Evolutionary conservation across 225 moss, liverwort and hornwort species (phyloP).

Genomic region (Sphagnum contortum): DNA sequence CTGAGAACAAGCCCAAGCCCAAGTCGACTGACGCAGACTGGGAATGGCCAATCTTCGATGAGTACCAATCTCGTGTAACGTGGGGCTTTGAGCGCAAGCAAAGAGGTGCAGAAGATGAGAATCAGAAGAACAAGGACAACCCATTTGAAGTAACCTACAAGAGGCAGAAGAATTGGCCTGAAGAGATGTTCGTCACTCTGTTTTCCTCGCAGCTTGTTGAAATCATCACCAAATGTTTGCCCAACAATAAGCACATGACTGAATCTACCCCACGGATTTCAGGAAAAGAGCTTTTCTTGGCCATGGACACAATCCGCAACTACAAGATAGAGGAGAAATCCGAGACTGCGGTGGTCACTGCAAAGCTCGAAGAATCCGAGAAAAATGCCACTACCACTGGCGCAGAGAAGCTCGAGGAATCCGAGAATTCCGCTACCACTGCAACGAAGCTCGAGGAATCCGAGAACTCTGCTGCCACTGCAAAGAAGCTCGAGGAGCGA

Average conservation of each 20-base stretch:
- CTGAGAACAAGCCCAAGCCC: too few relatives aligned
- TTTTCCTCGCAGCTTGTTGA: conserved; percentile 15
- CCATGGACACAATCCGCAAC: conserved; percentile 7
- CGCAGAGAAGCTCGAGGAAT: too few relatives aligned
- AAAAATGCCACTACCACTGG: too few relatives aligned
- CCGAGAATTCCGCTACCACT: too few relatives aligned
- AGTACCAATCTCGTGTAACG: too few relatives aligned
- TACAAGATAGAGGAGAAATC: background rate
- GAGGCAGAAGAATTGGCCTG: conserved; percentile 20
- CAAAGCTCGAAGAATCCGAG: too few relatives aligned
- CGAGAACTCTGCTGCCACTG: background rate
- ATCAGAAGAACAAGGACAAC: conserved; percentile 1
- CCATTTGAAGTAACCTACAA: conserved; percentile 21
- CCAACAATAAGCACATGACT: conserved; percentile 16
- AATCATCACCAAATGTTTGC: conserved; percentile 14
- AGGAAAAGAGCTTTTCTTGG: conserved; percentile 19
- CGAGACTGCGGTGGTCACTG: background rate
- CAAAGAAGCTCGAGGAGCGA: background rate
- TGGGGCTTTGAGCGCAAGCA: too few relatives aligned
- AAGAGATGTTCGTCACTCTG: conserved; percentile 13
- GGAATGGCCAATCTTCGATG: too few relatives aligned
- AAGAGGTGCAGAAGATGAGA: too few relatives aligned
- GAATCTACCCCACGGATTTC: conserved; percentile 6
- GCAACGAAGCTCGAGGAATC: too few relatives aligned
- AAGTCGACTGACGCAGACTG: too few relatives aligned